Percentiles rank a stretch among this genome's conserved stretches.
These are phyloP conservation scores for Kluyveromyces marxianus DNA, from an alignment of 1,139 yeast genomes.

Conservation along the genomic window DNA sequence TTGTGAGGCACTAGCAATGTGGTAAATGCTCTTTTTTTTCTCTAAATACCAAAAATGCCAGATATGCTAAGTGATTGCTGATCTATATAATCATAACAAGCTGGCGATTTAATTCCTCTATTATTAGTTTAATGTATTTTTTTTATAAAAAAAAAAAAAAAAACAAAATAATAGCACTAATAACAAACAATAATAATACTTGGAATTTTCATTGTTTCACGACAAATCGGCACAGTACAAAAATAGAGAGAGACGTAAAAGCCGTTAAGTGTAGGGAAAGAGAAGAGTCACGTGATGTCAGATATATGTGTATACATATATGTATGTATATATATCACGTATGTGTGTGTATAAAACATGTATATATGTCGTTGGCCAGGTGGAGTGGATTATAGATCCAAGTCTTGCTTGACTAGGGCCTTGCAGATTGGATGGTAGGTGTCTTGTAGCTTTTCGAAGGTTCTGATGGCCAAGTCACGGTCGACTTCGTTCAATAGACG, in stretches of 20 bases:
- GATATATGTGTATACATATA: neutral
- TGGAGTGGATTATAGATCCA: conserved; percentile 24
- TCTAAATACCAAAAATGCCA: too few relatives aligned
- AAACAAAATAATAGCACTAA: too few relatives aligned
- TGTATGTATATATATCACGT: too few relatives aligned
- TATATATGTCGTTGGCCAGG: neutral
- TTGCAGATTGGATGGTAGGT: conserved; percentile 83
- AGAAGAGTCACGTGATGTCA: neutral
- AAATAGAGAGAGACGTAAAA: too few relatives aligned
- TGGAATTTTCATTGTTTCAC: neutral
- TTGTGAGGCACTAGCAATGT: neutral
- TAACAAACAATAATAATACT: neutral
- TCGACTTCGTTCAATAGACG: conserved; percentile 57
- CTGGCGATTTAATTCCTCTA: too few relatives aligned
- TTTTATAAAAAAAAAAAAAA: too few relatives aligned
- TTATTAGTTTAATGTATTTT: too few relatives aligned
- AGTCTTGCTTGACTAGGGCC: conserved; percentile 69
- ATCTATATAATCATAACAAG: too few relatives aligned
- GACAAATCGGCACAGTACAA: neutral
- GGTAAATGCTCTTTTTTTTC: neutral
- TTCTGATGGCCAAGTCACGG: conserved; percentile 53
- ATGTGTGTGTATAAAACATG: neutral
- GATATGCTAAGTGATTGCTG: too few relatives aligned
- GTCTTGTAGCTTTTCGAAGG: conserved; percentile 50
- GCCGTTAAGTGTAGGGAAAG: too few relatives aligned